phyloP scores from a whole-genome alignment of 306 rosid species.

The Dryas drummondii region DNA sequence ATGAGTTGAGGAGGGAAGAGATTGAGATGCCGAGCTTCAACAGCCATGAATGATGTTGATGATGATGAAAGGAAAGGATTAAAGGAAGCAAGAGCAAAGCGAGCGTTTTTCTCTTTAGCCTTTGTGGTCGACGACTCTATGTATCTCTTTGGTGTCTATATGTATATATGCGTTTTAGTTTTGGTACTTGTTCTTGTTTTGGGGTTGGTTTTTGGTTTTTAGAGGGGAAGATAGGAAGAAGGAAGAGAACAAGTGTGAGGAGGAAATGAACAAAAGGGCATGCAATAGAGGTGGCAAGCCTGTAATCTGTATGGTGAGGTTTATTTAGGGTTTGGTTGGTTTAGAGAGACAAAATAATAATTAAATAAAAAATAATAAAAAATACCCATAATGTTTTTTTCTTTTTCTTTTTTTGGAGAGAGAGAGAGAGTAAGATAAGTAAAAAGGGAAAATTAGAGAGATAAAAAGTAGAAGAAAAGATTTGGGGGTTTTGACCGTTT shows the following conservation, averaged over 20 bases:
- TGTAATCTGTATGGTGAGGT: conserved; percentile 45
- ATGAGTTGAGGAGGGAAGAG: conserved; percentile 62
- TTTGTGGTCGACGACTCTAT: neutral
- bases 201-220: conserved; percentile 23
- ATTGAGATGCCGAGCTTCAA: conserved; percentile 75
- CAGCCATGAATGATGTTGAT: conserved; percentile 55
- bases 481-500: conserved; percentile 29
- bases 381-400: no score
- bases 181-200: conserved; percentile 22
- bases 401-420: no score
- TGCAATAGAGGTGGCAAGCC: conserved; percentile 57
- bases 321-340: conserved; percentile 54
- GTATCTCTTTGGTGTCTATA: neutral
- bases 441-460: neutral
- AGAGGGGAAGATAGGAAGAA: conserved; percentile 11
- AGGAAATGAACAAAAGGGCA: conserved; percentile 43
- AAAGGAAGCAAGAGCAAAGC: neutral
- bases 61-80: no score
- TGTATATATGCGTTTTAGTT: neutral
- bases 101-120: neutral
- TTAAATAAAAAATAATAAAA: neutral
- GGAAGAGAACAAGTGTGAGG: conserved; percentile 20
- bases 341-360: conserved; percentile 24
- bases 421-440: neutral
- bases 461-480: neutral